phyloP scores from a whole-genome alignment of 208 protist genomes.

The Strigomonas galati region DNA sequence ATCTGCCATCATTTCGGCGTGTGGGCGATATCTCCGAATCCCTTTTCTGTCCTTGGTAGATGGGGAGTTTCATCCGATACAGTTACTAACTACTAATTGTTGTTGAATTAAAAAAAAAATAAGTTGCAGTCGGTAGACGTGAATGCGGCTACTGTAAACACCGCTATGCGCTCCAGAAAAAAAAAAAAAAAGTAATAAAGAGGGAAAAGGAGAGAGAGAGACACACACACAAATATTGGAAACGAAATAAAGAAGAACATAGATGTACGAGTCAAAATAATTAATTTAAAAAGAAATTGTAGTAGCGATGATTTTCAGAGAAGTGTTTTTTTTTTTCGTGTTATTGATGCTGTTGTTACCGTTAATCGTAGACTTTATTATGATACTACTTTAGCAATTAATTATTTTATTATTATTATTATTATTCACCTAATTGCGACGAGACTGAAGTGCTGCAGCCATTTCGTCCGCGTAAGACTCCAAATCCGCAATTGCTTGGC shows the following conservation, averaged over 20 bases:
- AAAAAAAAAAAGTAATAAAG: conserved; percentile 5
- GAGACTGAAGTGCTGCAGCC: not conserved
- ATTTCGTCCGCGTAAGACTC: conserved; percentile 47
- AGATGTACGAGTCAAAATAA: too few relatives aligned
- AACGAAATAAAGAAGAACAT: too few relatives aligned
- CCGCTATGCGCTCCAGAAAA: conserved; percentile 9
- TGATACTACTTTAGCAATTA: not conserved
- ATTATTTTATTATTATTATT: conserved; percentile 2
- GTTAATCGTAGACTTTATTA: not conserved
- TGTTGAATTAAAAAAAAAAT: too few relatives aligned
- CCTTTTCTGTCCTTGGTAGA: not conserved
- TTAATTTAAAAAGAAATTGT: too few relatives aligned
- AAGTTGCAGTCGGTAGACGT: too few relatives aligned
- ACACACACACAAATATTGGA: not conserved
- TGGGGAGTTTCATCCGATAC: not conserved
- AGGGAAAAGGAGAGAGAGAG: not conserved
- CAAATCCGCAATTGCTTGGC: conserved; percentile 78
- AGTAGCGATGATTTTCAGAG: too few relatives aligned
- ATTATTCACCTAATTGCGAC: not conserved
- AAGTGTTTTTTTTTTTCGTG: too few relatives aligned
- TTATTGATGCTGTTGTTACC: not conserved
- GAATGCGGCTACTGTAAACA: too few relatives aligned
- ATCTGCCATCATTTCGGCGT: too few relatives aligned
- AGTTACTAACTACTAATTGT: too few relatives aligned
- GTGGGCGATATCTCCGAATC: too few relatives aligned